These are phyloP conservation scores for Carex parvula DNA, from an alignment of 176 grass and related monocot species.

Conservation along the genomic window DNA sequence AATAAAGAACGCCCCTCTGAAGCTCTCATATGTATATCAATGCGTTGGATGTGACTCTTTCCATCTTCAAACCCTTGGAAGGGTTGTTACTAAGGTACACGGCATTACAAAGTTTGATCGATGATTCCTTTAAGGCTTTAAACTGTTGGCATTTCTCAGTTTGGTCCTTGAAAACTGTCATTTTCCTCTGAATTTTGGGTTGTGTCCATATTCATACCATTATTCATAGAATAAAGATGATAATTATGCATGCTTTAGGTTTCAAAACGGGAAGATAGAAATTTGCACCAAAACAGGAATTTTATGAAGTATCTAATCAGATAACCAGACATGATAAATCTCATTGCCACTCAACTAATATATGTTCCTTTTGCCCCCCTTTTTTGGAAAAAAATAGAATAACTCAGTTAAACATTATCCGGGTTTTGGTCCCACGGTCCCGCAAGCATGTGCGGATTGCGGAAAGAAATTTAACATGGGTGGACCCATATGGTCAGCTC, in stretches of 20 bases:
- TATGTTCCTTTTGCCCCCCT: background rate
- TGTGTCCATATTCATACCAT: background rate
- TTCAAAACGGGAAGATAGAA: background rate
- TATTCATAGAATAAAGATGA: background rate
- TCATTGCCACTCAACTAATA: conserved; percentile 26
- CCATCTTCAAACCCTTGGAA: conserved; percentile 81
- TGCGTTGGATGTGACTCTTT: conserved; percentile 98
- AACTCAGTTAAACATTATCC: conserved; percentile 76
- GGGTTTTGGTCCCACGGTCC: conserved; percentile 83
- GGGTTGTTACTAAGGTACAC: conserved; percentile 66
- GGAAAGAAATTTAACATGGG: conserved; percentile 93
- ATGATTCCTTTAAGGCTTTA: background rate
- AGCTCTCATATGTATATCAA: conserved; percentile 95
- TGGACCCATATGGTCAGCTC: conserved; percentile 94
- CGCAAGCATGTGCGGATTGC: conserved; percentile 80
- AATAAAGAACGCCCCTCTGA: conserved; percentile 92
- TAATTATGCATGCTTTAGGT: background rate
- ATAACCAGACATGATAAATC: background rate
- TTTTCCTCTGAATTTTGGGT: background rate
- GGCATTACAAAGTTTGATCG: background rate
- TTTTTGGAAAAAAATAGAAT: conserved; percentile 45
- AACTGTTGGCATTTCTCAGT: background rate
- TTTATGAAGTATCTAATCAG: background rate
- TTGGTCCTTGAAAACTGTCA: background rate
- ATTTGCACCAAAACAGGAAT: conserved; percentile 1